Evolutionary conservation across 805 yeast genomes (phyloP), one percentile per base, ranked within the genome.

Genomic region (Yamadazyma sp.): DNA sequence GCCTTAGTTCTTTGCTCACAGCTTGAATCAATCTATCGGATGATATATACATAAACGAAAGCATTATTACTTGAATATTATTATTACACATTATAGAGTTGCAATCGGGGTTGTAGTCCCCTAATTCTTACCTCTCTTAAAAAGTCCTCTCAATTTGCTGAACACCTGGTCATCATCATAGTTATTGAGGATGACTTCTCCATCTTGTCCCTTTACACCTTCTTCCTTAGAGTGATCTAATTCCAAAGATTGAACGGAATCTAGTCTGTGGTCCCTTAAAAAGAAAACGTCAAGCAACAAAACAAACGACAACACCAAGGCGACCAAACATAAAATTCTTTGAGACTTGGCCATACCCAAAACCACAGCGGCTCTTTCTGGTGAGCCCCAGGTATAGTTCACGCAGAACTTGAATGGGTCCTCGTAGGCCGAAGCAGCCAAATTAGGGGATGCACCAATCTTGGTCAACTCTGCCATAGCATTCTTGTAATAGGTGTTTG

Each of bases 261-360:
- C 59, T 44, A 79, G 60, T 42, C 59, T 64, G 45, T 75, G 77
- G 52, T 82, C 77, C 54, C 82, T 71, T 46, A 80, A 63, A 46
- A 74, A 60, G 35, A 79, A 55, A 0, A 79, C 67, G 25, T 64
- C 57, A 11, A 57, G 45, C 9, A 82, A 49, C 50, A 81, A 60
- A 14, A 82, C 77, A 36, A 74, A 68, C 55, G 78, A 70, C 53
- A 82, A 68, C 37, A 75, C 70, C 17, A 71, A 44, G 16, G 82
- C 84, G 21, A 76, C 73, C 37, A 73, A 67, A 39, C 80, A 70
- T 55, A 81, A 73, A 38, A 78, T 54, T 49, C 70, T 68, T 59
- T 83, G 90, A 34, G 79, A 70, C 40, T 78, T 62, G 40, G 71
- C 72, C 55, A 83, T 84, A 2, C 84, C 73, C 32, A 53, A 58